A percentile compares a stretch with the other conserved stretches of the same genome.
Evolutionary conservation across 2,329 filamentous ascomycete genomes (phyloP).

Genomic region (Drechslera avenae): DNA sequence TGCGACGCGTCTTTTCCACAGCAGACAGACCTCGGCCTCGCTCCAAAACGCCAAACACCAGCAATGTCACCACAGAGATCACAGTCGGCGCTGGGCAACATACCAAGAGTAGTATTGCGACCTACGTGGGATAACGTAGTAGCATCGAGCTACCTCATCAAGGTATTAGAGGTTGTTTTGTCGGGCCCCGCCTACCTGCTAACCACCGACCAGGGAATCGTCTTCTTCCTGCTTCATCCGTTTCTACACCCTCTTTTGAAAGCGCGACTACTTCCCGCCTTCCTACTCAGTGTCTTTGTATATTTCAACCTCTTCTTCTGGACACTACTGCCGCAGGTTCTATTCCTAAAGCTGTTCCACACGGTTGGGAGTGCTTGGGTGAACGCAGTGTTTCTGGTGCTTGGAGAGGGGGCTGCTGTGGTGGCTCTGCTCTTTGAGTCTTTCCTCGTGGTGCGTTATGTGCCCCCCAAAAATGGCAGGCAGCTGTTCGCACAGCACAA

Average conservation of each 20-base stretch:
- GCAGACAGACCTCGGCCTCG: not conserved
- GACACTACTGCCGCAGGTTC: conserved; percentile 85
- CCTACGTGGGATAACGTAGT: conserved; percentile 35
- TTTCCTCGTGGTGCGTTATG: conserved; percentile 51
- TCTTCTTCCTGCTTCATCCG: conserved; percentile 77
- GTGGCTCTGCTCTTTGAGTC: conserved; percentile 62
- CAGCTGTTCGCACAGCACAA: too few relatives aligned
- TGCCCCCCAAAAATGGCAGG: not conserved
- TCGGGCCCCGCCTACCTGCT: conserved; percentile 6
- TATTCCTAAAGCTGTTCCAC: conserved; percentile 88
- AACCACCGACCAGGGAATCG: conserved; percentile 65
- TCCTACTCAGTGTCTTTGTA: conserved; percentile 80
- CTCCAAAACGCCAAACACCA: conserved; percentile 21
- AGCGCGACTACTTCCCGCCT: conserved; percentile 77
- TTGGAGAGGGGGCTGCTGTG: conserved; percentile 68
- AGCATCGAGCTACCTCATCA: conserved; percentile 39
- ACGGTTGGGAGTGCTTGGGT: conserved; percentile 80
- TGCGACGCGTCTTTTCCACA: conserved; percentile 5
- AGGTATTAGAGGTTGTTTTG: conserved; percentile 22
- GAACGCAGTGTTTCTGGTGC: conserved; percentile 82
- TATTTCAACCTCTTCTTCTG: conserved; percentile 87
- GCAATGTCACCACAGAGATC: conserved; percentile 34
- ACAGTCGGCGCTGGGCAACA: conserved; percentile 38
- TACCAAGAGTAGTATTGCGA: conserved; percentile 34
- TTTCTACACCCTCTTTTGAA: conserved; percentile 83